A percentile compares a stretch with the other conserved stretches of the same genome.
These are phyloP conservation scores for Mallotus repandus DNA, from an alignment of 441 rosid species.

Conservation along the genomic window DNA sequence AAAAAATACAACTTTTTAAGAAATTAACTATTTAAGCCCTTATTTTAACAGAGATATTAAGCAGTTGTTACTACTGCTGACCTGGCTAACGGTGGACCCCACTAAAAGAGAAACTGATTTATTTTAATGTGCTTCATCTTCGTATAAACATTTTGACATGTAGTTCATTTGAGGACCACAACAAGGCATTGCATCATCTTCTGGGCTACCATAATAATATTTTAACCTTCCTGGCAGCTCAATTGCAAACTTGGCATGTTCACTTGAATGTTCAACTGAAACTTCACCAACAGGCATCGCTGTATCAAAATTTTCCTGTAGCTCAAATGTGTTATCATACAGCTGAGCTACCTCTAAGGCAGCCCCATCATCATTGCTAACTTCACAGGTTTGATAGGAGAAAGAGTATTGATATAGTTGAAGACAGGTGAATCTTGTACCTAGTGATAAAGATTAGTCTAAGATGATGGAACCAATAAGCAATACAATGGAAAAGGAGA, in stretches of 20 bases:
- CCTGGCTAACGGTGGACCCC: no score
- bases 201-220: constrained; percentile 64
- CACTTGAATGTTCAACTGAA: constrained; percentile 44
- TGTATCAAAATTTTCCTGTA: constrained; percentile 45
- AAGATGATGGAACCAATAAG: constrained; percentile 4
- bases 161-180: constrained; percentile 28
- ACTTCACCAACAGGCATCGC: constrained; percentile 42
- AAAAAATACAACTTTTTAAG: no score
- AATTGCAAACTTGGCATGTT: constrained; percentile 35
- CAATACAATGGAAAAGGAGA: no score
- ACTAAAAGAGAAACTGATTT: no score
- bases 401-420: constrained; percentile 80
- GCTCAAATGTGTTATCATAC: constrained; percentile 32
- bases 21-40: no score
- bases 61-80: no score
- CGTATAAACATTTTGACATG: no score
- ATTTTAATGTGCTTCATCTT: no score
- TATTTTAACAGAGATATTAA: no score
- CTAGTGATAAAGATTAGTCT: constrained; percentile 9
- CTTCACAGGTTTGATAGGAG: constrained; percentile 86
- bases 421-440: constrained; percentile 96
- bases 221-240: constrained; percentile 54
- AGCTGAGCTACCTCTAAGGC: constrained; percentile 33
- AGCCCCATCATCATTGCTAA: constrained; percentile 25
- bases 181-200: constrained; percentile 33